Conservation (phyloP, 371 early-diverging fungal species). For the Blakeslea trispora region DNA sequence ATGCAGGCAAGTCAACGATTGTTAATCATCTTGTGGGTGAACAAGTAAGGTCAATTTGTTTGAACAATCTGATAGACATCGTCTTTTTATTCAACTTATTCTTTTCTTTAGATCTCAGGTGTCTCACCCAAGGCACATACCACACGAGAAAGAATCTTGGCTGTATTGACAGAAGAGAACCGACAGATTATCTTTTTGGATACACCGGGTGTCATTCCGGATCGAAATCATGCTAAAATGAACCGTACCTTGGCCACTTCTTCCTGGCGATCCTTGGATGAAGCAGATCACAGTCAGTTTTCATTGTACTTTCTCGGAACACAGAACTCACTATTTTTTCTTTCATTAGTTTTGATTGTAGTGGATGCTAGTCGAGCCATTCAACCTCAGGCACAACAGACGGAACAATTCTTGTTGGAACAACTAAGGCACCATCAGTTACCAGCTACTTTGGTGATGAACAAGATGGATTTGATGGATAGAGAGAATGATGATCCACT, state of each 20-base stretch:
- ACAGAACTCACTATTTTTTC: background rate
- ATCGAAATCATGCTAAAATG: constrained; percentile 45
- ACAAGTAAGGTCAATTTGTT: constrained; percentile 13
- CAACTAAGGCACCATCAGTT: constrained; percentile 43
- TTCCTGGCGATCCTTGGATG: constrained; percentile 73
- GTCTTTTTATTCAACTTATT: background rate
- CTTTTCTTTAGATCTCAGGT: constrained; percentile 53
- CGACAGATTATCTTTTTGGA: constrained; percentile 68
- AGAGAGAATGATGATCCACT: constrained; percentile 41
- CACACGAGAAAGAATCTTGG: constrained; percentile 67
- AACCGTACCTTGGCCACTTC: constrained; percentile 69
- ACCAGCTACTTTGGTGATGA: constrained; percentile 69
- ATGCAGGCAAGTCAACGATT: constrained; percentile 82
- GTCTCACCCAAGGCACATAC: constrained; percentile 79
- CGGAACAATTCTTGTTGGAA: constrained; percentile 62
- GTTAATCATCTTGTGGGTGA: constrained; percentile 64
- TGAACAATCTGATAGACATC: too few species aligned
- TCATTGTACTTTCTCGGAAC: too few species aligned
- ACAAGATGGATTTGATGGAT: constrained; percentile 69
- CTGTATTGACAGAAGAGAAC: constrained; percentile 57
- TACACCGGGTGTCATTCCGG: constrained; percentile 63
- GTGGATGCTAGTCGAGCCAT: constrained; percentile 64
- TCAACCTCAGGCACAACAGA: constrained; percentile 37
- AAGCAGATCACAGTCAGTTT: constrained; percentile 63
- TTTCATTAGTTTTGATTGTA: constrained; percentile 51